A percentile compares a stretch with the other conserved stretches of the same genome.
Conservation (phyloP, 129 eudicot species). For the Erigeron canadensis region DNA sequence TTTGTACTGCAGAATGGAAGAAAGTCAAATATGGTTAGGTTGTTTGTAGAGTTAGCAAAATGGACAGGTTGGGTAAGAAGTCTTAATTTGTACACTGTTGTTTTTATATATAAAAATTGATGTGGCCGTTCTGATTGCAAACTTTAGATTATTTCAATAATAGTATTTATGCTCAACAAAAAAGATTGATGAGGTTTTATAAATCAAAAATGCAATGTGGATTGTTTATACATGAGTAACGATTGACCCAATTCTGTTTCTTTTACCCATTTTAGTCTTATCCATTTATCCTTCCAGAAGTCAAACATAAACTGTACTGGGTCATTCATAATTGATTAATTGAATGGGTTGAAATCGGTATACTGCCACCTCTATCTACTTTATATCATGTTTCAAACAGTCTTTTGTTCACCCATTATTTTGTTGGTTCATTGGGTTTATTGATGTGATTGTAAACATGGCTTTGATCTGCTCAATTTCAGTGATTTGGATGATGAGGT, state of each 20-base stretch:
- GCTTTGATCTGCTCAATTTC: too few relatives aligned
- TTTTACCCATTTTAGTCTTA: not conserved
- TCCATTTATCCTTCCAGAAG: not conserved
- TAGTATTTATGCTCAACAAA: not conserved
- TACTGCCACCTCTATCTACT: not conserved
- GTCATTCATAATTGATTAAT: not conserved
- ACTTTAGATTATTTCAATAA: not conserved
- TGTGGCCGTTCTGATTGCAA: not conserved
- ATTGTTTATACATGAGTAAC: not conserved
- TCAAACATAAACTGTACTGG: not conserved
- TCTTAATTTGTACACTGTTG: too few relatives aligned
- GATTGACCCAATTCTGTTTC: too few relatives aligned
- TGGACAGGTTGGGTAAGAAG: too few relatives aligned
- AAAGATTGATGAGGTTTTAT: not conserved
- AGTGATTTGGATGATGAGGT: conserved; percentile 20
- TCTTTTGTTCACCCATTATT: conserved; percentile 4
- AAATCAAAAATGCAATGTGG: not conserved
- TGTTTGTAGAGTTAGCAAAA: too few relatives aligned
- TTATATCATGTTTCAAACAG: not conserved
- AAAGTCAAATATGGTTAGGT: too few relatives aligned
- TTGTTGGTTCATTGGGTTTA: too few relatives aligned
- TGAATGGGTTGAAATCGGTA: not conserved
- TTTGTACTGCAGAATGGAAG: too few relatives aligned
- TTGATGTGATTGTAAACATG: too few relatives aligned
- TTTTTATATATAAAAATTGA: not conserved